Evolutionary conservation across 164 flowering plant species (phyloP), one percentile per base, ranked within the genome.

Genomic region (Tetracentron sinense): DNA sequence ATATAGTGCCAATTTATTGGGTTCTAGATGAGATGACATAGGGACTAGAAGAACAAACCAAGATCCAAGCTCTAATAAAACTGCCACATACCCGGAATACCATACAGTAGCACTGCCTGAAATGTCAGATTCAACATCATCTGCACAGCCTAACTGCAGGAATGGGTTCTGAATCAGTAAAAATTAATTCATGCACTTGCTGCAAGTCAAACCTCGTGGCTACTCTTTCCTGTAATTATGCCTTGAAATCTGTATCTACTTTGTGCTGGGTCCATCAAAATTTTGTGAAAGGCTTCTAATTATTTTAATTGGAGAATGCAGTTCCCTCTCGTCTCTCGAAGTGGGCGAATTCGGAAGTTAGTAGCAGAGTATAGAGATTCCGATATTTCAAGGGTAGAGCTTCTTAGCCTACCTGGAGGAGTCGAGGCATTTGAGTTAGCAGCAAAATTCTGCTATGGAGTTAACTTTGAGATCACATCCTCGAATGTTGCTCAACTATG

Each of bases 311-410:
- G 58, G 53, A 53, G 25, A 54, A 54, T 81, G 75, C 81, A 93
- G 98, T 93, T 90, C 63, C 97, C 97, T 64, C 89, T 93, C 12
- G 92, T 93, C 21, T 86, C 96, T 15, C 78, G 86, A 58, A 83
- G 97, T 70, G 96, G 97, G 3, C 70, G 87, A 67, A 81, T 93
- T 56, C 62, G 97, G 22, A 88, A 77, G 76, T 48, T 93, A 59
- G 83, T 87, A 29, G 80, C 88, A 28, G 97, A 93, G 57, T 77
- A 66, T 51, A 79, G 86, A 58, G 87, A 83, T 69, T 64, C 88
- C 21, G 88, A 80, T 58, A 70, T 79, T 67, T 81, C 89, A 44
- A 77, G 74, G 68, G 69, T 90, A 7, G 88, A 87, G 74, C 86
- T 93, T 62, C 76, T 74, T 11, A 78, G 69, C 68, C 71, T 90